Evolutionary conservation across 495 filamentous ascomycete genomes (phyloP).

Genomic region (Xylaria telfairii): DNA sequence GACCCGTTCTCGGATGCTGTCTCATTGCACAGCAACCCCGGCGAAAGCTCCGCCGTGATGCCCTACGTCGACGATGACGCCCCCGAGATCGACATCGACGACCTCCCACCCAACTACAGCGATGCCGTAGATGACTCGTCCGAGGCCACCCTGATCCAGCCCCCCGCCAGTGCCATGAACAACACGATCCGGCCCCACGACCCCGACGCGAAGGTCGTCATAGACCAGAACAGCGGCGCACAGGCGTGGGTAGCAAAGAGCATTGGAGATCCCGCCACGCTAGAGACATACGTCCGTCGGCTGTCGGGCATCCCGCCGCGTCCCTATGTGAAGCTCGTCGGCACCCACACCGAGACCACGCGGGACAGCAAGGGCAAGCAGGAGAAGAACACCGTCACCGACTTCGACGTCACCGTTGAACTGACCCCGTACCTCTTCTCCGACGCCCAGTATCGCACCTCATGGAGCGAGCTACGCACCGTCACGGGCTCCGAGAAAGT

Average conservation of each 20-base stretch:
- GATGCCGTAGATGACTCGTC: conserved; percentile 24
- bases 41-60: conserved; percentile 24
- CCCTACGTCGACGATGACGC: conserved; percentile 30
- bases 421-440: conserved; percentile 56
- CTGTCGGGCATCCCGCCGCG: conserved; percentile 53
- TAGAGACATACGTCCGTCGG: conserved; percentile 50
- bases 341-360: conserved; percentile 55
- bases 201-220: conserved; percentile 26
- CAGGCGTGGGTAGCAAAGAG: conserved; percentile 45
- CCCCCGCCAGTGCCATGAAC: conserved; percentile 8
- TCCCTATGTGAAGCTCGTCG: conserved; percentile 53
- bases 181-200: conserved; percentile 20
- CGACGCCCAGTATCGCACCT: conserved; percentile 38
- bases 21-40: conserved; percentile 34
- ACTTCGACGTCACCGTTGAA: conserved; percentile 67
- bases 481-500: conserved; percentile 48
- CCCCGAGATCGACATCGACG: conserved; percentile 32
- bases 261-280: conserved; percentile 49
- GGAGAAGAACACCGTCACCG: conserved; percentile 89
- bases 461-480: conserved; percentile 42
- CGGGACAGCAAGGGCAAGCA: conserved; percentile 62
- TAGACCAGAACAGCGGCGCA: conserved; percentile 37
- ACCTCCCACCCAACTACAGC: conserved; percentile 37
- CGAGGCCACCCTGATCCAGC: conserved; percentile 31
- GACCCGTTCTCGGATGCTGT: conserved; percentile 25